These are phyloP conservation scores for Sugiyamaella castrensis DNA, from an alignment of 1,139 yeast genomes.

Conservation along the genomic window DNA sequence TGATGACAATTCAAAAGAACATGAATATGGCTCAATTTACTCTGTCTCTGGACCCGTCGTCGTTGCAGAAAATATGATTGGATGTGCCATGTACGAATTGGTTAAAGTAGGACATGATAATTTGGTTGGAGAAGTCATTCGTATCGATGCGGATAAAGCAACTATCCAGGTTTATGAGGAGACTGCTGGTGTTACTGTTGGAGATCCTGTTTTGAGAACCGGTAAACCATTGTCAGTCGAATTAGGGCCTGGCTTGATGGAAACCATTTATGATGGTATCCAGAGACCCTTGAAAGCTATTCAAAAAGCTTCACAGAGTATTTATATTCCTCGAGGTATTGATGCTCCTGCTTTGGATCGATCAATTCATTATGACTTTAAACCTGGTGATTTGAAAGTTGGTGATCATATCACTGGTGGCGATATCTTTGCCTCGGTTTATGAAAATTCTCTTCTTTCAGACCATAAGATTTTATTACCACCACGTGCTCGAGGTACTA, in stretches of 20 bases:
- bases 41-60: conserved; percentile 98
- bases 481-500: conserved; percentile 98
- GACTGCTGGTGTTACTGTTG: conserved; percentile 98
- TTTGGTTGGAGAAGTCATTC: conserved; percentile 96
- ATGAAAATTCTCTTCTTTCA: conserved; percentile 85
- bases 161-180: conserved; percentile 99
- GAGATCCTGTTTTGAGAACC: conserved; percentile 96
- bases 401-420: conserved; percentile 99
- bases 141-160: conserved; percentile 94
- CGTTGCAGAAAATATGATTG: conserved; percentile 97
- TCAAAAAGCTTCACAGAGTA: conserved; percentile 79
- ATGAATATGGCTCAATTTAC: conserved; percentile 78
- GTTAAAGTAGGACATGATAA: conserved; percentile 94
- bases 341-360: conserved; percentile 93
- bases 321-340: conserved; percentile 97
- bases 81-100: conserved; percentile 98
- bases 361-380: conserved; percentile 77
- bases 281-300: conserved; percentile 97
- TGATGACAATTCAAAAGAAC: conserved; percentile 67
- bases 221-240: conserved; percentile 98
- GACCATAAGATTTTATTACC: conserved; percentile 94
- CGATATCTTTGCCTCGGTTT: conserved; percentile 91
- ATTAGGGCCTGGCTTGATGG: conserved; percentile 98
- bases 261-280: conserved; percentile 97
- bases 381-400: conserved; percentile 71